Base-by-base conservation (phyloP, 257 asterid species). In the Scutellaria barbata region DNA sequence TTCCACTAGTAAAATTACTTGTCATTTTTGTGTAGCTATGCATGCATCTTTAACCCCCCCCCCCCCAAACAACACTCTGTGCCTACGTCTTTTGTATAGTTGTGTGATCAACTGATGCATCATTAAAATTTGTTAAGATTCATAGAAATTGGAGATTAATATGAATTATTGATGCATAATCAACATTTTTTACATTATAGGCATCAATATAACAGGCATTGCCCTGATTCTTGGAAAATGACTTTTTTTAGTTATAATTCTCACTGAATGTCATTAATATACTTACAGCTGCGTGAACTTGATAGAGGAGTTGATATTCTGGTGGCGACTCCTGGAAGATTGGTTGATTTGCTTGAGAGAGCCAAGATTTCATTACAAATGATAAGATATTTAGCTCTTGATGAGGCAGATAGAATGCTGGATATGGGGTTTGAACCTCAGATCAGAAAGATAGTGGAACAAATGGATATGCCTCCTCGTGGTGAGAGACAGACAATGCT, bases 341-440 rank as follows among this genome's bases (percentile, higher is more conserved):
- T 89, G 78, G 95, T 92, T 20, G 97, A 92, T 81, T 76, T 92
- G 85, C 93, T 89, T 52, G 97, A 91, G 83, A 87, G 97, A 72
- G 97, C 92, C 60, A 89, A 79, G 81, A 90, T 86, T 66, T 86
- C 96, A 60, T 74, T 92, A 67, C 84, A 86, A 79, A 80, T 87
- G 95, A 85, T 91, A 68, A 84, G 87, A 76, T 89, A 87, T 76
- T 79, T 89, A 77, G 97, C 95, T 77, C 95, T 89, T 69, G 96
- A 91, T 74, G 97, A 91, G 83, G 97, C 97, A 41, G 97, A 91
- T 76, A 79, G 97, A 71, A 91, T 91, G 97, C 82, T 89, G 73
- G 97, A 91, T 81, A 89, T 91, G 97, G 97, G 97, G 48, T 89
- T 91, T 78, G 97, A 91, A 84, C 96, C 96, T 67, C 97, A 91